Evolutionary conservation across 306 rosid species (phyloP).

Genomic region (Notholithocarpus densiflorus): DNA sequence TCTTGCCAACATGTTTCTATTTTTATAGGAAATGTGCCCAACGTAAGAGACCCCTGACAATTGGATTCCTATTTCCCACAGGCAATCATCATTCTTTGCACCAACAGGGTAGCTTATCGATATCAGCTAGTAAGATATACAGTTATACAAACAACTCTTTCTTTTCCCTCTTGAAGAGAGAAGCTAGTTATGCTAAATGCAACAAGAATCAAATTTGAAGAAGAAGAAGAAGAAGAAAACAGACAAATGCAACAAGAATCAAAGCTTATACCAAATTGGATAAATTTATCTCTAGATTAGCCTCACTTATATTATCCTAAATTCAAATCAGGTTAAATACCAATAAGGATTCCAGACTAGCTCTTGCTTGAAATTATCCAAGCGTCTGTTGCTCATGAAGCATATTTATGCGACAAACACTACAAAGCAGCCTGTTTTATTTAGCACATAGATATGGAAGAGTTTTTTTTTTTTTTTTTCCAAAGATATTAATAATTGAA

Average conservation of each 20-base stretch:
- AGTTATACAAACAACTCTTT: neutral
- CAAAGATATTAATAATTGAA: neutral
- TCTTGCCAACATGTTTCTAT: too few relatives aligned
- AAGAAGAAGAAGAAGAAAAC: too few relatives aligned
- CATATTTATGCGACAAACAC: neutral
- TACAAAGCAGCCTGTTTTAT: constrained; percentile 1
- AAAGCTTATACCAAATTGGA: neutral
- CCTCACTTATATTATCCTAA: neutral
- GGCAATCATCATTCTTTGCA: too few relatives aligned
- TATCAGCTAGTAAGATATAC: too few relatives aligned
- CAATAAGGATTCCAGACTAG: neutral
- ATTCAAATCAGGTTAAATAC: neutral
- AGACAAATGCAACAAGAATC: neutral
- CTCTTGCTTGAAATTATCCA: neutral
- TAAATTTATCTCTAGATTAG: neutral
- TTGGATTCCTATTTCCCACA: too few relatives aligned
- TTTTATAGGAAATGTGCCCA: too few relatives aligned
- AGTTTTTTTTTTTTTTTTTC: neutral
- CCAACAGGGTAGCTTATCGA: too few relatives aligned
- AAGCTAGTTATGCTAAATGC: neutral
- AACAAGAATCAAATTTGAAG: neutral
- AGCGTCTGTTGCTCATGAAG: neutral
- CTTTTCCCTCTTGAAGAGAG: neutral
- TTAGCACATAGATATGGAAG: constrained; percentile 3
- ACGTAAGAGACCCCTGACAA: too few relatives aligned